Percentiles rank a stretch among this genome's conserved stretches.
Evolutionary conservation across 768 basidiomycete genomes (phyloP).

Genomic region (Dendrothele bispora): DNA sequence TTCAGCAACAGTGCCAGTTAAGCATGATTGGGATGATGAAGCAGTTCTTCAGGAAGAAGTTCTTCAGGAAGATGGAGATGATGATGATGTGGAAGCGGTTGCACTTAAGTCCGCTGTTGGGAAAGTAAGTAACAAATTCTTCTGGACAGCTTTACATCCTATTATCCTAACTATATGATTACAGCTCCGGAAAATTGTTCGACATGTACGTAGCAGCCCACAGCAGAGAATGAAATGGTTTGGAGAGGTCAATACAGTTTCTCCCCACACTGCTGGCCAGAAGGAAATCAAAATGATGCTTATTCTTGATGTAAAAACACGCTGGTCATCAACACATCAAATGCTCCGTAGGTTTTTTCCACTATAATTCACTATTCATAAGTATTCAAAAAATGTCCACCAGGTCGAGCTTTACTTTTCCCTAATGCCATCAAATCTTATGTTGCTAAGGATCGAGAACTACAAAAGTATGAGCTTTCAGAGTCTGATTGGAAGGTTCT

Average conservation of each 20-base stretch:
- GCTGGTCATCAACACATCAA: constrained; percentile 33
- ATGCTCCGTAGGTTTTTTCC: constrained; percentile 33
- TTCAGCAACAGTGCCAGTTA: constrained; percentile 9
- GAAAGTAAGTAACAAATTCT: constrained; percentile 14
- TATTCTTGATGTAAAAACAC: constrained; percentile 31
- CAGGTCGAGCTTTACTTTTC: too few species aligned
- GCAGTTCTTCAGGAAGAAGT: constrained; percentile 13
- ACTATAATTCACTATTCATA: too few species aligned
- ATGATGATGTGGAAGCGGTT: constrained; percentile 1
- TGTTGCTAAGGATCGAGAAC: background rate
- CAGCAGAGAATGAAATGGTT: constrained; percentile 21
- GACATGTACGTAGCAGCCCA: constrained; percentile 19
- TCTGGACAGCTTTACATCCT: too few species aligned
- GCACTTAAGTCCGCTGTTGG: constrained; percentile 9
- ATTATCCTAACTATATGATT: background rate
- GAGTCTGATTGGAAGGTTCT: constrained; percentile 5
- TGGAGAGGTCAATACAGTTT: constrained; percentile 6
- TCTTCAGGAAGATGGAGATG: too few species aligned
- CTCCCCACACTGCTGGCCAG: background rate
- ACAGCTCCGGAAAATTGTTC: constrained; percentile 27
- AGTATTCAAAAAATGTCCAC: too few species aligned
- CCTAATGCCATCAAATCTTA: constrained; percentile 2
- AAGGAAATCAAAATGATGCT: constrained; percentile 17
- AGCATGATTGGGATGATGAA: constrained; percentile 11
- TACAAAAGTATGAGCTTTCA: background rate